Evolutionary conservation across 73 alveolate genomes (phyloP).

Genomic region (Diophrys appendiculata): DNA sequence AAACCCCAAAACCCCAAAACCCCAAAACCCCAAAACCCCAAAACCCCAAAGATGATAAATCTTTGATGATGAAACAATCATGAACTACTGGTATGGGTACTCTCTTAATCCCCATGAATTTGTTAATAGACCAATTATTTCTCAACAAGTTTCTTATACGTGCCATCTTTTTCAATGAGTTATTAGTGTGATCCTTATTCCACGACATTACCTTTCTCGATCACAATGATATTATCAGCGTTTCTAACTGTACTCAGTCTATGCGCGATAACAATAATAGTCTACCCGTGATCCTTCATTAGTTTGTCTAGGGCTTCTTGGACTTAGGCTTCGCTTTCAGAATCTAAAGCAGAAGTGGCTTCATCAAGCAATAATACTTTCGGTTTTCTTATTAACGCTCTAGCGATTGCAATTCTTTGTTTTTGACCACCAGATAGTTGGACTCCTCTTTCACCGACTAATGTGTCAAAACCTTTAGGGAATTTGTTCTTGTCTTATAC

Average conservation of each 20-base stretch:
- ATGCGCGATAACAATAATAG: slow-evolving; percentile 78
- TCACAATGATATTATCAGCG: slow-evolving; percentile 69
- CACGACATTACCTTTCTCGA: slow-evolving; percentile 68
- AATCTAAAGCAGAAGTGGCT: slow-evolving; percentile 51
- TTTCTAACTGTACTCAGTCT: slow-evolving; percentile 70
- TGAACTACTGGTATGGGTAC: too few relatives aligned
- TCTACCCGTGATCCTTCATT: not conserved
- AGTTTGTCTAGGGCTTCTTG: slow-evolving; percentile 24
- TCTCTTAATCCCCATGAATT: too few relatives aligned
- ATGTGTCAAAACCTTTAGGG: slow-evolving; percentile 67
- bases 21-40: too few relatives aligned
- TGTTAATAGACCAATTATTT: too few relatives aligned
- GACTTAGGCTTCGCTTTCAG: slow-evolving; percentile 8
- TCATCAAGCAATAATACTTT: slow-evolving; percentile 57
- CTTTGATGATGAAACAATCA: too few relatives aligned
- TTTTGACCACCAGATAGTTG: slow-evolving; percentile 72
- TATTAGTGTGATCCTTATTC: slow-evolving; percentile 70
- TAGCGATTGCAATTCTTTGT: slow-evolving; percentile 55
- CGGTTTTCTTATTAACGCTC: slow-evolving; percentile 61
- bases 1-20: too few relatives aligned
- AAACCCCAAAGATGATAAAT: too few relatives aligned
- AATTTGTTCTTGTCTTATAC: slow-evolving; percentile 63
- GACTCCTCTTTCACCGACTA: slow-evolving; percentile 79
- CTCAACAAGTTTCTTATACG: slow-evolving; percentile 55
- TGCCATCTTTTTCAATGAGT: slow-evolving; percentile 63